A percentile compares a stretch with the other conserved stretches of the same genome.
Conservation (phyloP, 2,329 filamentous ascomycete genomes). For the Pseudocercospora fijiensis region DNA sequence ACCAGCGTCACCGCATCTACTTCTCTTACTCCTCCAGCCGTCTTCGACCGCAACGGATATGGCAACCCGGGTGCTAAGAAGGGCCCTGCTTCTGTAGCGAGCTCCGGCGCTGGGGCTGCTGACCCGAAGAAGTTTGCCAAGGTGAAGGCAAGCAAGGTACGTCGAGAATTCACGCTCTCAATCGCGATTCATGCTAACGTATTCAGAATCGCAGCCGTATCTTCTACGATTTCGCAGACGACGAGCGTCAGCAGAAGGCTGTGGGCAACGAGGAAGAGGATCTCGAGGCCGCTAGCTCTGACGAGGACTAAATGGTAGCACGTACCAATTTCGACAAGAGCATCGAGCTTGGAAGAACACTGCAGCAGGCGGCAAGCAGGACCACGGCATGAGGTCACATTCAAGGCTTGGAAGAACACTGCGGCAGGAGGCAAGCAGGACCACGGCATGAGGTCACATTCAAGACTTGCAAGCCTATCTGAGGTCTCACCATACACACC, state of each 20-base stretch:
- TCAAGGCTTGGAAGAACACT: not conserved
- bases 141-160: slow-evolving; percentile 7
- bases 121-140: slow-evolving; percentile 13
- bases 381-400: not conserved
- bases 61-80: not conserved
- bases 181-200: not conserved
- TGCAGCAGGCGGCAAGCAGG: not conserved
- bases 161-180: not conserved
- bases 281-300: not conserved
- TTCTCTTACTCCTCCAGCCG: not conserved
- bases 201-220: not conserved
- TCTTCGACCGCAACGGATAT: slow-evolving; percentile 13
- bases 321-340: not conserved
- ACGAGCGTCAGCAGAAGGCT: not conserved
- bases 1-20: not conserved
- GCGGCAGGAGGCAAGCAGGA: not conserved
- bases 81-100: not conserved
- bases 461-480: not conserved
- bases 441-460: not conserved
- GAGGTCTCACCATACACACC: not conserved
- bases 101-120: not conserved
- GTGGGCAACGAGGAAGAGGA: not conserved
- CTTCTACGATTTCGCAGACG: not conserved
- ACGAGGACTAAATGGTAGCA: not conserved
- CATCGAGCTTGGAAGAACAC: not conserved